Conservation (phyloP, 148 eudicot genomes). For the Rhododendron williamsianum region DNA sequence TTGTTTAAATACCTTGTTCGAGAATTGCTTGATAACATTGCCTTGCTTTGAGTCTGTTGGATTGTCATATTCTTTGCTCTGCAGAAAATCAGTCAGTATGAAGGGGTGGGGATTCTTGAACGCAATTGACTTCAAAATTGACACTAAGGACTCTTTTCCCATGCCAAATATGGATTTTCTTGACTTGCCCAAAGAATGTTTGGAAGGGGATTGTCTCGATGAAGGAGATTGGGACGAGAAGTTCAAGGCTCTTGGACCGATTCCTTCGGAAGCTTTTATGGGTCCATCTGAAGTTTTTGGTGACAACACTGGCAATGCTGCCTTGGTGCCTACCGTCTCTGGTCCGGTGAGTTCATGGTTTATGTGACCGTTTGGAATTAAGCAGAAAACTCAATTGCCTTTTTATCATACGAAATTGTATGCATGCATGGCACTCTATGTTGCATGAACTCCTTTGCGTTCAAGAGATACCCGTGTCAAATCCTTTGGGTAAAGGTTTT, state of each 20-base stretch:
- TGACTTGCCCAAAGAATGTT: constrained; percentile 23
- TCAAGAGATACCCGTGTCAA: not conserved
- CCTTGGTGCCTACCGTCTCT: not conserved
- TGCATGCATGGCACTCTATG: not conserved
- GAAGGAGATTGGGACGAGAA: constrained; percentile 32
- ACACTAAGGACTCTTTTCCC: not conserved
- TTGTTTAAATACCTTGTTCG: not conserved
- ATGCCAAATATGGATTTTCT: constrained; percentile 1
- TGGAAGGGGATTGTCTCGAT: constrained; percentile 17
- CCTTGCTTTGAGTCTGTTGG: not conserved
- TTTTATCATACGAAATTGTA: not conserved
- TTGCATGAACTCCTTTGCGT: not conserved
- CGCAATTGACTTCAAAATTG: not conserved
- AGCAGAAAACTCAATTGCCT: not conserved
- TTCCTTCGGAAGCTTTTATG: constrained; percentile 18
- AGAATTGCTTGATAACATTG: not conserved
- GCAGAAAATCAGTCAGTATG: constrained; percentile 4
- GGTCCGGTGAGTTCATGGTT: constrained; percentile 13
- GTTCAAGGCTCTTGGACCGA: constrained; percentile 26
- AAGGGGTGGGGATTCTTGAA: not conserved
- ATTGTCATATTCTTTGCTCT: not conserved
- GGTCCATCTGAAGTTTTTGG: not conserved
- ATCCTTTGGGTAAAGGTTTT: not conserved
- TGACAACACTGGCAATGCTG: not conserved
- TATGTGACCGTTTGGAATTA: not conserved